A percentile compares a stretch with the other conserved stretches of the same genome.
These are phyloP conservation scores for Coniella lustricola DNA, from an alignment of 2,329 filamentous ascomycete species.

Conservation along the genomic window DNA sequence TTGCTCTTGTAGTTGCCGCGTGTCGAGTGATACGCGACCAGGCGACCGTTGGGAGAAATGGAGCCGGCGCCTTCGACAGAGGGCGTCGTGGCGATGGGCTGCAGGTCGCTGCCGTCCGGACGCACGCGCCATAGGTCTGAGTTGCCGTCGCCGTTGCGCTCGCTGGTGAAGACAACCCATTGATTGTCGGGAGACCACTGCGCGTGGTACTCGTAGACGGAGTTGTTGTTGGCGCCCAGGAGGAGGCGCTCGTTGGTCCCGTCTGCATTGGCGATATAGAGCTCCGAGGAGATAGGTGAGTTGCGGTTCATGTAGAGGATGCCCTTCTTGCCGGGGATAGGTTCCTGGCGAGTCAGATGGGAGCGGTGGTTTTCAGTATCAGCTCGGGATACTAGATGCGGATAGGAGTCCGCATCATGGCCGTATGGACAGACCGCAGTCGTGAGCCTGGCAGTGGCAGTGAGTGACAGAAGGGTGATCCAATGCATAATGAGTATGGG, in stretches of 20 bases:
- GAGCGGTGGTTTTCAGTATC: background rate
- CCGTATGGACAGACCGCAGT: background rate
- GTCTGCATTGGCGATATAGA: constrained; percentile 29
- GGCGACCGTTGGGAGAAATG: constrained; percentile 30
- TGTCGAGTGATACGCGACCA: constrained; percentile 33
- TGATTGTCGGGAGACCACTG: constrained; percentile 31
- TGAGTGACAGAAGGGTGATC: background rate
- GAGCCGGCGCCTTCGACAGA: constrained; percentile 30
- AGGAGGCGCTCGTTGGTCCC: constrained; percentile 31
- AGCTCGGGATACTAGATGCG: background rate
- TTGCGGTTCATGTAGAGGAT: constrained; percentile 20
- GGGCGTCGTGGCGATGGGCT: constrained; percentile 26
- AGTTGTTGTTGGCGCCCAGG: constrained; percentile 19
- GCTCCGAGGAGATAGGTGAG: constrained; percentile 13
- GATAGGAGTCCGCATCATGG: background rate
- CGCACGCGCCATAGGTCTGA: constrained; percentile 34
- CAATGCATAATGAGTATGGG: background rate
- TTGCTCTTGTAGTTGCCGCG: constrained; percentile 29
- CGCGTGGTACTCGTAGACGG: constrained; percentile 32
- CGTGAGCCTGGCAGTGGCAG: background rate
- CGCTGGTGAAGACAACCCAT: constrained; percentile 34
- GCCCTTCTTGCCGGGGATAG: background rate
- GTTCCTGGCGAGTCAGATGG: background rate
- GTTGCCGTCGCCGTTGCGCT: constrained; percentile 34
- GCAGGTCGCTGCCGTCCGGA: constrained; percentile 27